Base-by-base conservation (phyloP, 192 early-diverging fungal genomes). In the Podochytrium sp. region DNA sequence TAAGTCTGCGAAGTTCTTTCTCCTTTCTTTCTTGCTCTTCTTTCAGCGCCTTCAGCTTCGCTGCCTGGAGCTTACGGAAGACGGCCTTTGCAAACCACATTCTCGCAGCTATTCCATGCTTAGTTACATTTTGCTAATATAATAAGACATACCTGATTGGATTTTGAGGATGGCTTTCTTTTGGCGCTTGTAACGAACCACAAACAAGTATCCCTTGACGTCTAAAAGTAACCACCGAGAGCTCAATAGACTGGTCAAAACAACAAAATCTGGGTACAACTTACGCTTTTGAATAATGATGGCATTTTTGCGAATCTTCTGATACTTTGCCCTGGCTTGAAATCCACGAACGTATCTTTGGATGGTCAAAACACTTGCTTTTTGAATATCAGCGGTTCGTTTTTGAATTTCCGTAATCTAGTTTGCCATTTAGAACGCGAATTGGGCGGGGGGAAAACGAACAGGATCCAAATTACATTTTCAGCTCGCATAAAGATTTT, bases 61-160 rank as follows among this genome's bases (percentile, higher is more conserved):
- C 74, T 42, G 63, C 68, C 16, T 68, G 43, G 34, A 83, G 32
- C 27, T 29, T 16, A 20, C 63, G 40, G 65, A 71, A 85, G 34
- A 76, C 74, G 23, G 84, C 75, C 18, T 85, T 38, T 16, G 83
- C 86, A 76, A 83, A 80, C 83, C 86, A 85, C 10, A 85, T 85
- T 16, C 86, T 71, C 2, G 73, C 42, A 2, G 76, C 81, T 81
- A 38, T 79, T 74, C 3, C 38, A 43, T 7, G 12, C 4, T 5
- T 33, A 73, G 32, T 68, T 25, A 56, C 42, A 61, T 14, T 32
- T 74, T 40, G 30, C 12, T 6, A 2, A 40, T 32, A 29, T 20
- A 38, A 62, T 1, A 18, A 34, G 20, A 62, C 67, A 37, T 71
- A 82, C 81, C 76, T 55, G 85, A 39, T 70, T 87, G 86, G 59